Base-by-base conservation (phyloP, 371 early-diverging fungal genomes). In the Mucor racemosus region DNA sequence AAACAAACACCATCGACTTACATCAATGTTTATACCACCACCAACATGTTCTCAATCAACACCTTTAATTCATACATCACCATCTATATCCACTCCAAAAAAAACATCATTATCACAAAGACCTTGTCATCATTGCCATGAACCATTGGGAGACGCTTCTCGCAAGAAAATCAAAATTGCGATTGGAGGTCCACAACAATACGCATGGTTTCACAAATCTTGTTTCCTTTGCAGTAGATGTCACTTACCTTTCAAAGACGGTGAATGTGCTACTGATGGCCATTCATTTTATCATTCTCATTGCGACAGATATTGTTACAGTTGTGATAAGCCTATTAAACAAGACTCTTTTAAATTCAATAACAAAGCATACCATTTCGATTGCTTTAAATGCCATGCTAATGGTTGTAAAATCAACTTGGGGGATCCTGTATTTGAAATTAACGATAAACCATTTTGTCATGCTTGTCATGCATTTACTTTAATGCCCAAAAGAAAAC, bases 211-310 rank as follows among this genome's bases (percentile, higher is more conserved):
- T 62, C 92, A 92, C 67, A 86, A 87, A n/a, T 75, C 82, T 9
- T 92, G 92, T 68, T 87, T 92, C 58, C 76, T 84, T 0, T 92
- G 92, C 56, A 77, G 86, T 13, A 89, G 86, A 19, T 92, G 92
- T 67, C 76, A 77, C 17, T 78, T 77, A 44, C 79, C 83, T 31
- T 91, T 92, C 60, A 88, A 86, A 14, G 86, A 90, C 55, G 86
- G 87, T 4, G 76, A 84, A 64, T 84, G 82, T 64, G 79, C 81
- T 17, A 68, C 80, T 4, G 80, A 84, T 44, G 73, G 77, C 58
- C 75, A 79, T 0, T 57, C 70, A 11, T 77, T 85, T 13, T 86
- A 84, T 60, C 88, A 88, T 62, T 72, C 80, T 4, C 62, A 76
- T 17, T 85, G 85, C 71, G 48, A 58, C 39, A 7, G 46, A 7